Conservation (phyloP, 495 filamentous ascomycete genomes). For the Apodospora peruviana region DNA sequence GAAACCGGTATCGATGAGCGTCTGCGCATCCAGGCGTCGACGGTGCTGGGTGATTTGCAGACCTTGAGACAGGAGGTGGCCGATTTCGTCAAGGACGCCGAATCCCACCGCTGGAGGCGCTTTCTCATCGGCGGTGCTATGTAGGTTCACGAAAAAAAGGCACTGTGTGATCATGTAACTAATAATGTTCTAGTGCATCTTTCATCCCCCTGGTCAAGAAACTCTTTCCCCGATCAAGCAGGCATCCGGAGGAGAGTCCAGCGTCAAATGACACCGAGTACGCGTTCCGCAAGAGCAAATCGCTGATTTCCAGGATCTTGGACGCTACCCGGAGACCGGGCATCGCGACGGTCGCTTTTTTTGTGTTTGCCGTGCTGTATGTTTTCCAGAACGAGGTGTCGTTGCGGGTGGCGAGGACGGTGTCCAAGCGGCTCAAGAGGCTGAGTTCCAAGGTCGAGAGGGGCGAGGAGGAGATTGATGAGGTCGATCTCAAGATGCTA, state of each 20-base stretch:
- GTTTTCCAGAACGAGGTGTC: constrained; percentile 44
- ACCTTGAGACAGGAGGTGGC: constrained; percentile 24
- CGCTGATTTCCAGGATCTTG: constrained; percentile 35
- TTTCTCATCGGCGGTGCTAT: constrained; percentile 35
- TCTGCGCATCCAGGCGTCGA: constrained; percentile 26
- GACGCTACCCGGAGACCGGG: constrained; percentile 29
- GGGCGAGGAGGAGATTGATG: constrained; percentile 31
- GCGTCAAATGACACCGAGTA: constrained; percentile 40
- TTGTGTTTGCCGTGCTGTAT: constrained; percentile 42
- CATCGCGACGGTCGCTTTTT: constrained; percentile 37
- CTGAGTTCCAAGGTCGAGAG: constrained; percentile 36
- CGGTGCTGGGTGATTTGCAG: constrained; percentile 29
- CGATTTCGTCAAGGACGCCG: constrained; percentile 23
- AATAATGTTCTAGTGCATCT: constrained; percentile 22
- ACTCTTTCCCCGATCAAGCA: constrained; percentile 31
- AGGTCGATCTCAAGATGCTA: constrained; percentile 36
- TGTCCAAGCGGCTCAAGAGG: constrained; percentile 33
- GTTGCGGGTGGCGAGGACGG: constrained; percentile 34
- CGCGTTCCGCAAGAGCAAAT: constrained; percentile 38
- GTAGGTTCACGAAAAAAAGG: constrained; percentile 20
- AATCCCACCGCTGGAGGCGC: constrained; percentile 36
- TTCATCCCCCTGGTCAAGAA: constrained; percentile 37
- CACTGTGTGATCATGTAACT: background rate
- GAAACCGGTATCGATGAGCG: constrained; percentile 22
- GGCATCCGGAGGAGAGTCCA: constrained; percentile 20